Percentiles rank a stretch among this genome's conserved stretches.
These are phyloP conservation scores for Lactarius akahatsu DNA, from an alignment of 768 basidiomycete genomes.

Conservation along the genomic window DNA sequence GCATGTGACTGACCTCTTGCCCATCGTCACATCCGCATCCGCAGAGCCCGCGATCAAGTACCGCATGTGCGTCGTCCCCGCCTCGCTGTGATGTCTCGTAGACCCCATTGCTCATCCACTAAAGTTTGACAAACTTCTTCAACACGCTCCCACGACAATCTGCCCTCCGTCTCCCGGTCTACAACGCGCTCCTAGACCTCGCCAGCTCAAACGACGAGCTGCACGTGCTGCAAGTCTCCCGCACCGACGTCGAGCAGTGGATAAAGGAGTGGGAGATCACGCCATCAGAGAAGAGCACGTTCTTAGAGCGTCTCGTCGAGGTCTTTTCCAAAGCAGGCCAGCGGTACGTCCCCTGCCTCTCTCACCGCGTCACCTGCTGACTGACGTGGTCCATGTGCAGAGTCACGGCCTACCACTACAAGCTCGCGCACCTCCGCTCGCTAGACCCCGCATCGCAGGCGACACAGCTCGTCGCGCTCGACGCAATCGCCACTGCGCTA, in stretches of 20 bases:
- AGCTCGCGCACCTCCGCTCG: not conserved
- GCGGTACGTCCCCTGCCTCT: not conserved
- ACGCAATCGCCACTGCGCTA: conserved; percentile 62
- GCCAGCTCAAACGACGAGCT: not conserved
- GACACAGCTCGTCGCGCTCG: conserved; percentile 38
- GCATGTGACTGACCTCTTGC: too few relatives aligned
- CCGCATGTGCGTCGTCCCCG: too few relatives aligned
- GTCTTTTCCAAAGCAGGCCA: not conserved
- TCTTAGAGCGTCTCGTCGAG: conserved; percentile 51
- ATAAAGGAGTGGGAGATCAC: not conserved
- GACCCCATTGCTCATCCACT: too few relatives aligned
- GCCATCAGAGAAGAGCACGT: not conserved
- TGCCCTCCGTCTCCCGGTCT: too few relatives aligned
- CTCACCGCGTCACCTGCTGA: conserved; percentile 50
- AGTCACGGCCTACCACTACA: not conserved
- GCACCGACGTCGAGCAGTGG: not conserved
- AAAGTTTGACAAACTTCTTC: too few relatives aligned
- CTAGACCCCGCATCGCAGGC: not conserved
- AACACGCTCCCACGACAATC: too few relatives aligned
- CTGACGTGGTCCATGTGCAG: conserved; percentile 32
- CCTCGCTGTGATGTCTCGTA: too few relatives aligned
- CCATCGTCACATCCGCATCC: too few relatives aligned
- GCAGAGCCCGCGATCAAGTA: too few relatives aligned
- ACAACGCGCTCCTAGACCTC: not conserved
- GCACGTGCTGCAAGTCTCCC: not conserved